These are phyloP conservation scores for Cucurbita ficifolia DNA, from an alignment of 306 rosid genomes.

Conservation along the genomic window DNA sequence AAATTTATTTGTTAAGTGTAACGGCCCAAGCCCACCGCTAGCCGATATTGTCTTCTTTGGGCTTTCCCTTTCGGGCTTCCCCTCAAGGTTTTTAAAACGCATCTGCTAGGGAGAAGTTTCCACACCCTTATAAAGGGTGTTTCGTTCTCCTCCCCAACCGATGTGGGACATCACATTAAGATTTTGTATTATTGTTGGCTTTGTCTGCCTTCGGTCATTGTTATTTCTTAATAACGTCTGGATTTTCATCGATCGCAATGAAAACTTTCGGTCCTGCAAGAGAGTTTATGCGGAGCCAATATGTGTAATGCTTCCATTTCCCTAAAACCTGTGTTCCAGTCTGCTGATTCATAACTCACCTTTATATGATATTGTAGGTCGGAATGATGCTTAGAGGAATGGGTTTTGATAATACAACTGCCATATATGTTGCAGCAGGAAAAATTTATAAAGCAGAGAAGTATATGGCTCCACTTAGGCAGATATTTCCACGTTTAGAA, in stretches of 20 bases:
- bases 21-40: too few relatives aligned
- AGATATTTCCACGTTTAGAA: conserved; percentile 85
- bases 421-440: conserved; percentile 84
- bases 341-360: conserved; percentile 2
- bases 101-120: too few relatives aligned
- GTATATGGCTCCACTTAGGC: conserved; percentile 86
- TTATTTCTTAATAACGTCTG: background rate
- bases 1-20: background rate
- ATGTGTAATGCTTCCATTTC: background rate
- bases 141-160: too few relatives aligned
- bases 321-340: background rate
- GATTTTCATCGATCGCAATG: background rate
- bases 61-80: too few relatives aligned
- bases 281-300: background rate
- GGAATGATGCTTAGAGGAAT: conserved; percentile 98
- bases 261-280: background rate
- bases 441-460: conserved; percentile 68
- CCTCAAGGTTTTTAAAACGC: too few relatives aligned
- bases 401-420: conserved; percentile 86
- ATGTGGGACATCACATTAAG: background rate
- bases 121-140: too few relatives aligned
- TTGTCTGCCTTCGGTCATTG: background rate
- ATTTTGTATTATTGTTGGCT: background rate
- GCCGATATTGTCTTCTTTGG: too few relatives aligned
- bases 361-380: conserved; percentile 37